Evolutionary conservation across 2,329 filamentous ascomycete species (phyloP).

Genomic region (Ophiostoma piceae): DNA sequence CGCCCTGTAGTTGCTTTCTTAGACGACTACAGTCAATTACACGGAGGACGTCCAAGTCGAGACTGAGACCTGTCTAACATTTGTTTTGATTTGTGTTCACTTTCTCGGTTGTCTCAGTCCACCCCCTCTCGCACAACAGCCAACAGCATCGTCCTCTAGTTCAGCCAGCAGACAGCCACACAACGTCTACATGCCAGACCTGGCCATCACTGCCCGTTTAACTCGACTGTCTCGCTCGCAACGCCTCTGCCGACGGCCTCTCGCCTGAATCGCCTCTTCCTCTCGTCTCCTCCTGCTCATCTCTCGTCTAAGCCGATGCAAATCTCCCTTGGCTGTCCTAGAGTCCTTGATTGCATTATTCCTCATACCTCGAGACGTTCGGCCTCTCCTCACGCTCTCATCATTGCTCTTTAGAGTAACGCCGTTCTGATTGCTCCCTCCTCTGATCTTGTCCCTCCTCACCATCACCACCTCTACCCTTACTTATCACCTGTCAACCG

Average conservation of each 20-base stretch:
- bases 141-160: background rate
- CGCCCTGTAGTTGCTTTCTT: background rate
- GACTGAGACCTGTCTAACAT: slow-evolving; percentile 4
- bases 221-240: slow-evolving; percentile 1
- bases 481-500: background rate
- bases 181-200: slow-evolving; percentile 11
- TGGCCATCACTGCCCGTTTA: background rate
- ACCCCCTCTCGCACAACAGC: background rate
- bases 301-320: background rate
- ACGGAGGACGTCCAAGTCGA: background rate
- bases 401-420: background rate
- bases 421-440: background rate
- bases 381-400: background rate
- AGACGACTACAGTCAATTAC: background rate
- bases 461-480: background rate
- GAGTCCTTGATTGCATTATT: background rate
- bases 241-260: background rate
- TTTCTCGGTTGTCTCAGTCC: slow-evolving; percentile 7
- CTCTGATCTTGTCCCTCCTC: background rate
- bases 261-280: background rate
- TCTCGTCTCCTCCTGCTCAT: background rate
- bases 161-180: background rate
- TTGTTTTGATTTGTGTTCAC: slow-evolving; percentile 11
- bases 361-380: background rate
- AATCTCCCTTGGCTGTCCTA: background rate